Percentiles rank a stretch among this genome's conserved stretches.
Conservation (phyloP, 2,329 filamentous ascomycete species). For the Aaosphaeria pasadenensis region DNA sequence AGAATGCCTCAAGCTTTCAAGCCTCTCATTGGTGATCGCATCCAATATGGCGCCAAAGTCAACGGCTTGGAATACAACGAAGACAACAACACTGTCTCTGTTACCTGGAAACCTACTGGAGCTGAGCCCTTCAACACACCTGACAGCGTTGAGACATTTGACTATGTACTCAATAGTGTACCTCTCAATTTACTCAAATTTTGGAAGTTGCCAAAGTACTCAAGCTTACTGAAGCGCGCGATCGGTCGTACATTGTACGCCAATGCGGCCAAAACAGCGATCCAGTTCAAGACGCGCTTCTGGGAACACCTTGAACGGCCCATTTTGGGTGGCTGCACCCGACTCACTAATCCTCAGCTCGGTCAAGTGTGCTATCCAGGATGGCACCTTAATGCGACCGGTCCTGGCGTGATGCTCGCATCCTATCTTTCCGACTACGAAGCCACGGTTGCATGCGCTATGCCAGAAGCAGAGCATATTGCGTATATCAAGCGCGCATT, state of each 20-base stretch:
- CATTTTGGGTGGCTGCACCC: constrained; percentile 61
- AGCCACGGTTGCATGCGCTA: constrained; percentile 1
- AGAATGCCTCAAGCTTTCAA: constrained; percentile 59
- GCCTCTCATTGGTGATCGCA: constrained; percentile 55
- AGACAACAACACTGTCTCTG: not conserved
- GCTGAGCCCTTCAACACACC: not conserved
- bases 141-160: constrained; percentile 37
- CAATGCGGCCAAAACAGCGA: constrained; percentile 52
- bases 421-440: not conserved
- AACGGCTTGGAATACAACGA: constrained; percentile 47
- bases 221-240: constrained; percentile 44
- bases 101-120: not conserved
- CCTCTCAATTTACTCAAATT: constrained; percentile 61
- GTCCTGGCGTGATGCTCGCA: constrained; percentile 51
- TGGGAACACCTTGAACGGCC: constrained; percentile 50
- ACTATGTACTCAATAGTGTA: constrained; percentile 61
- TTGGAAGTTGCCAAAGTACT: constrained; percentile 54
- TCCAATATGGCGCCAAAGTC: constrained; percentile 53
- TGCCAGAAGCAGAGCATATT: constrained; percentile 56
- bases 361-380: constrained; percentile 62
- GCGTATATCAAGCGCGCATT: constrained; percentile 60
- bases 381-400: constrained; percentile 58
- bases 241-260: constrained; percentile 41
- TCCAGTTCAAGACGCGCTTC: constrained; percentile 63
- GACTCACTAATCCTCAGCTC: constrained; percentile 57